Conservation (phyloP, 2,329 filamentous ascomycete genomes). For the Teratosphaeria viscida region DNA sequence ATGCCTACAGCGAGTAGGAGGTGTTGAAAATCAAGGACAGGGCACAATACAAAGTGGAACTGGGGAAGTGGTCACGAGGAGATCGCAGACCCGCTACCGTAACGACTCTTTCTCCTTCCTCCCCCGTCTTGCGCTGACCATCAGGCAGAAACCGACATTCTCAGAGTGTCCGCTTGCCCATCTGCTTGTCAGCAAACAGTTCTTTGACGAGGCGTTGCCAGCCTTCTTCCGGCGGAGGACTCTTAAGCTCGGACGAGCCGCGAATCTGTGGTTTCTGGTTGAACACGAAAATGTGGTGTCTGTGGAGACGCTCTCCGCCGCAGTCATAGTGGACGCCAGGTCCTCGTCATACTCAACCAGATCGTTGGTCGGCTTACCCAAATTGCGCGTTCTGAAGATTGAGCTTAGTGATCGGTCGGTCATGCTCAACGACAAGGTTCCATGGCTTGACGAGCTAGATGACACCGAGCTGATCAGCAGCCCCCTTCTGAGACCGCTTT, state of each 20-base stretch:
- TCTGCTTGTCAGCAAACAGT: neutral
- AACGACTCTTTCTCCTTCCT: neutral
- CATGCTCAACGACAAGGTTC: neutral
- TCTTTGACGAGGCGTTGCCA: neutral
- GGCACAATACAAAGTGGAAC: too few species aligned
- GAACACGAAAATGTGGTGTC: neutral
- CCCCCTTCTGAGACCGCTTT: too few species aligned
- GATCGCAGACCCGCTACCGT: neutral
- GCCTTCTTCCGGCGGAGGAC: neutral
- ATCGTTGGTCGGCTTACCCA: neutral
- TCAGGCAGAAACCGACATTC: neutral
- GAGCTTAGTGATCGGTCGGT: neutral
- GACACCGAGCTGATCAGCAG: neutral
- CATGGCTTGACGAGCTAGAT: neutral
- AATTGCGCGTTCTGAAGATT: neutral
- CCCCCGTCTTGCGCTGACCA: too few species aligned
- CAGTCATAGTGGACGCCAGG: neutral
- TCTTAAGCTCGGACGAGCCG: neutral
- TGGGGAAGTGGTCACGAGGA: too few species aligned
- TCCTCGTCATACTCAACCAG: neutral
- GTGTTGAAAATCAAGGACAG: neutral
- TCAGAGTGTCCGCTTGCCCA: neutral
- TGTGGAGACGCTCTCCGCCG: neutral
- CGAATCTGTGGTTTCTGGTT: neutral
- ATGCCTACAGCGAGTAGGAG: neutral